Percentiles rank a stretch among this genome's conserved stretches.
phyloP scores from a whole-genome alignment of 306 rosid genomes.

The Prunus fruticosa region DNA sequence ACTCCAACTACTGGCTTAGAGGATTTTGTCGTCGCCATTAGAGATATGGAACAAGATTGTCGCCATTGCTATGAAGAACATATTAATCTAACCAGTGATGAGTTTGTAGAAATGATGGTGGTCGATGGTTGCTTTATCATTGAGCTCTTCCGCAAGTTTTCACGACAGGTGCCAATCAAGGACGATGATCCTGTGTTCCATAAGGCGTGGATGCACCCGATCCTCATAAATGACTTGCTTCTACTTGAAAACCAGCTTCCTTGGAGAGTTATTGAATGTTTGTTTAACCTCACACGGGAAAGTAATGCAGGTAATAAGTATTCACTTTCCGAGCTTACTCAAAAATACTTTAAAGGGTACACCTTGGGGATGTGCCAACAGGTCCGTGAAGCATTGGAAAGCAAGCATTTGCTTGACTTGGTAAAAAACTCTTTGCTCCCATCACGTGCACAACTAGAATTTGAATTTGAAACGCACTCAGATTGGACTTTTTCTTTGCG shows the following conservation, averaged over 20 bases:
- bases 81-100: no score
- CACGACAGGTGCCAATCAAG: no score
- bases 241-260: constrained; percentile 12
- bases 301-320: no score
- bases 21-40: not conserved
- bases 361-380: not conserved
- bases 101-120: no score
- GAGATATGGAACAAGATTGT: not conserved
- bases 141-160: no score
- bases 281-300: not conserved
- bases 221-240: not conserved
- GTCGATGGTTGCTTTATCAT: no score
- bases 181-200: not conserved
- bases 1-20: not conserved
- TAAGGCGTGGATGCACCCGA: not conserved
- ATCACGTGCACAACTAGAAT: no score
- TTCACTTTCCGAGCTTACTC: not conserved
- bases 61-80: not conserved
- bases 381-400: not conserved
- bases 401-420: not conserved
- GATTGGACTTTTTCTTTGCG: not conserved
- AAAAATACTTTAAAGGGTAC: not conserved
- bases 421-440: not conserved
- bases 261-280: not conserved
- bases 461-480: no score